These are phyloP conservation scores for Pezicula rhizophila DNA, from an alignment of 2,329 filamentous ascomycete species.

Conservation along the genomic window DNA sequence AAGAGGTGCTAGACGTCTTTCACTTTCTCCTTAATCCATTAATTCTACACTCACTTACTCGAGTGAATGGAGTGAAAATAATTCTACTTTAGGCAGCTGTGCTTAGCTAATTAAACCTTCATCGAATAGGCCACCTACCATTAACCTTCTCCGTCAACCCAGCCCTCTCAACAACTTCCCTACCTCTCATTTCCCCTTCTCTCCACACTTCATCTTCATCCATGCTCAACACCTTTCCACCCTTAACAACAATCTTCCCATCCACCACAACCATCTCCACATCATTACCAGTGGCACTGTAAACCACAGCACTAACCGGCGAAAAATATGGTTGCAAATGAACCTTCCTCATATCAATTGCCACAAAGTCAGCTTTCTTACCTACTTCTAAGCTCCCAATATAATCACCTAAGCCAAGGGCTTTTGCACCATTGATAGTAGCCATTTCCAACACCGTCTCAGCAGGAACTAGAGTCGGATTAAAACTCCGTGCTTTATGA, in stretches of 20 bases:
- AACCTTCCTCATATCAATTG: slow-evolving; percentile 32
- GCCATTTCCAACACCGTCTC: slow-evolving; percentile 44
- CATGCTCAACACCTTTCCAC: slow-evolving; percentile 16
- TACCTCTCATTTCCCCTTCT: neutral
- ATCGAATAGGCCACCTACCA: neutral
- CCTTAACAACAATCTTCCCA: slow-evolving; percentile 19
- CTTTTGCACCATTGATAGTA: slow-evolving; percentile 43
- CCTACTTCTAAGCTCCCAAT: slow-evolving; percentile 47
- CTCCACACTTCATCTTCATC: slow-evolving; percentile 17
- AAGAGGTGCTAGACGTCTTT: too few relatives aligned
- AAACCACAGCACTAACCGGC: slow-evolving; percentile 31
- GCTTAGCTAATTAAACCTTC: too few relatives aligned
- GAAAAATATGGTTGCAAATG: slow-evolving; percentile 30
- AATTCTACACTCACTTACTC: too few relatives aligned
- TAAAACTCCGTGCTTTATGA: slow-evolving; percentile 36
- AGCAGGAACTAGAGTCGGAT: slow-evolving; percentile 37
- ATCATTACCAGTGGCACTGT: slow-evolving; percentile 17
- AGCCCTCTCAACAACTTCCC: neutral
- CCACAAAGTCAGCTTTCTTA: slow-evolving; percentile 51
- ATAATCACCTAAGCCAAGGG: slow-evolving; percentile 43
- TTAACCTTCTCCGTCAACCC: neutral
- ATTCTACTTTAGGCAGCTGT: too few relatives aligned
- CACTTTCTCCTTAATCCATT: too few relatives aligned
- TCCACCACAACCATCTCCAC: slow-evolving; percentile 24
- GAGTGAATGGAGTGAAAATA: too few relatives aligned